Base-by-base conservation (phyloP, 2,329 filamentous ascomycete species). In the Aspergillus carbonarius region DNA sequence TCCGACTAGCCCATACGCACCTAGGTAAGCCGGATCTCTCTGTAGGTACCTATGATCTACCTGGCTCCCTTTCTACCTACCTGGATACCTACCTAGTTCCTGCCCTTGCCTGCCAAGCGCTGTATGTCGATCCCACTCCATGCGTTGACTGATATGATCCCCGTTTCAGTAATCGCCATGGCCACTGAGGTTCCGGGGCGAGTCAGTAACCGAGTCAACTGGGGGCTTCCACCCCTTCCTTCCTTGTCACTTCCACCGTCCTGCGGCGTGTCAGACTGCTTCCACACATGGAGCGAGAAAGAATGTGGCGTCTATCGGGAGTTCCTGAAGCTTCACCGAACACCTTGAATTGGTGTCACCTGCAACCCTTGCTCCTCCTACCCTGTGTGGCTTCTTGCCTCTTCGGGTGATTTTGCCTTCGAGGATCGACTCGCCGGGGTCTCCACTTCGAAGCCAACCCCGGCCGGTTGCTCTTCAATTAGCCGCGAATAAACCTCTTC, bases 101-200 rank as follows among this genome's bases (percentile, higher is more conserved):
- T 32, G 23, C 39, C 58, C 58, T 60, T 57, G 30, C 55, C 55
- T 58, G 35, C 56, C 50, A 54, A 54, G 42, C 23, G 25, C 46
- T 44, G 34, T 42, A 25, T 46, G 46, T 54, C 35, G 42, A 50
- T 54, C 51, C 17, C 13, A 17, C 37, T 20, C 27, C 48, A 37
- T 51, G 48, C 48, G 9, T 37, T 13, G 32, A 37, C 48, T 51
- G 48, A 23, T 51, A 37, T 37, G n/a, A 23, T 30, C 44, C 44
- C 44, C 44, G 17, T 48, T 48, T 30, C 27, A 32, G 44, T 48
- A 32, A 18, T 48, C 44, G 44, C 44, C 44, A 32, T 30, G 44
- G 44, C 44, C 44, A 48, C 7, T 48, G 23, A 47, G 20, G 9
- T 17, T 17, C 8, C 25, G n/a, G 15, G 23, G 17, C n/a, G 25